Evolutionary conservation across 805 yeast species (phyloP), one percentile per base, ranked within the genome.

Genomic region (Candida vartiovaarae): DNA sequence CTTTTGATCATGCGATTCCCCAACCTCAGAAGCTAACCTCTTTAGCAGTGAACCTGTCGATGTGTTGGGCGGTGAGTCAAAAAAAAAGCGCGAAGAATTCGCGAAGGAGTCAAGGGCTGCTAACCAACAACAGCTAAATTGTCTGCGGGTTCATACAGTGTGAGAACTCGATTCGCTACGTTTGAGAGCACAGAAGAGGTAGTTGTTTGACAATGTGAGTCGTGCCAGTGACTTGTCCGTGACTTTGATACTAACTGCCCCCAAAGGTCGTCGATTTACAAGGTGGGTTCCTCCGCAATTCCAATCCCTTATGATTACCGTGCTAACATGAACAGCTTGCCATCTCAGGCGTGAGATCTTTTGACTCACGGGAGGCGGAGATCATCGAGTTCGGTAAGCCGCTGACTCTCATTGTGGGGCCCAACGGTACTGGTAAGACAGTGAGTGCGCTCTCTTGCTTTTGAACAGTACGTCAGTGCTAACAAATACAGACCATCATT

Each of bases 341-440:
- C 1, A 83, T 93, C 24, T 82, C 82, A 45, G 99, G 99, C 27
- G 78, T 93, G 5, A 71, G 99, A 34, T 89, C 98, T 0, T 93
- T 93, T 58, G 91, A 86, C 50, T 82, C 89, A n/a, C 80, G 81
- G 51, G 79, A 78, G 38, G 72, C 86, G 29, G 96, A 93, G 59
- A 82, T 90, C 1, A 87, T 93, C 47, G 86, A 85, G 57, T 93
- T 93, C 64, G 89, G 90, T 11, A 76, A 77, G 39, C 99, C 99
- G 0, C 66, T 93, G 58, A 93, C 99, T 0, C 70, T 93, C 39
- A 91, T 93, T 42, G 95, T 95, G 28, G 99, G 99, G 0, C 84
- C 84, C 41, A 93, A 93, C 64, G 98, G 99, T 30, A 84, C 95
- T 28, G 99, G 99, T 8, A 91, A 93, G 61, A 93, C 98, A 0